Evolutionary conservation across 2,329 filamentous ascomycete species (phyloP), one percentile per base, ranked within the genome.

Genomic region (Fusarium sp.): DNA sequence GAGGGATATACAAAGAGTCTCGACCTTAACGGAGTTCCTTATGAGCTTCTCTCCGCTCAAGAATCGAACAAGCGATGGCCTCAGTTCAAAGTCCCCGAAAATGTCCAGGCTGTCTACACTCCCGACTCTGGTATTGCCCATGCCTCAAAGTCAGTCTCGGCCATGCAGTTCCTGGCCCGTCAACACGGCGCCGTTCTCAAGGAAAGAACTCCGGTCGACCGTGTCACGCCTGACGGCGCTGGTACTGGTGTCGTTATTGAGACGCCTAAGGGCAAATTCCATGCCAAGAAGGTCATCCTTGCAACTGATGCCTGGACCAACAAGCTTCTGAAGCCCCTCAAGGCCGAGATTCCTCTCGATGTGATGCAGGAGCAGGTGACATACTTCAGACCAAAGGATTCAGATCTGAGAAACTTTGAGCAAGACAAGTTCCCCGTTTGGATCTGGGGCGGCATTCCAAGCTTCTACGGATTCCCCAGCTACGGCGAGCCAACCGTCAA

Each of bases 301-400:
- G 67, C 73, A 0, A 58, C 69, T 6, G 73, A 75, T 27, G 73
- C 73, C 2, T 75, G 73, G 73, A 73, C 41, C 2, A 75, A 75
- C 37, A 75, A 75, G 33, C 73, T 75, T 0, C 59, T 75, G 8
- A 22, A 39, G 2, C 73, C 69, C 1, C 64, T 75, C 14, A 64
- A 57, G 2, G 57, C 68, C 4, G 66, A 69, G 2, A 74, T 77
- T 2, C 74, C 76, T 0, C 52, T 77, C 0, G 60, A 56, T 5
- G 45, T 77, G 1, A 77, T 77, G 76, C 76, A 77, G 62, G 69
- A 76, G 13, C 74, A 76, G 39, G 74, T 76, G 7, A 76, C 72
- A 3, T 75, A 76, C 10, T 76, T 72, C 35, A 75, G 72, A 4
- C 72, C 74, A 4, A 50, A 27, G 14, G 60, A 64, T 20, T 37